Conservation (phyloP, 2,329 filamentous ascomycete genomes). For the Colletotrichum coccodes region DNA sequence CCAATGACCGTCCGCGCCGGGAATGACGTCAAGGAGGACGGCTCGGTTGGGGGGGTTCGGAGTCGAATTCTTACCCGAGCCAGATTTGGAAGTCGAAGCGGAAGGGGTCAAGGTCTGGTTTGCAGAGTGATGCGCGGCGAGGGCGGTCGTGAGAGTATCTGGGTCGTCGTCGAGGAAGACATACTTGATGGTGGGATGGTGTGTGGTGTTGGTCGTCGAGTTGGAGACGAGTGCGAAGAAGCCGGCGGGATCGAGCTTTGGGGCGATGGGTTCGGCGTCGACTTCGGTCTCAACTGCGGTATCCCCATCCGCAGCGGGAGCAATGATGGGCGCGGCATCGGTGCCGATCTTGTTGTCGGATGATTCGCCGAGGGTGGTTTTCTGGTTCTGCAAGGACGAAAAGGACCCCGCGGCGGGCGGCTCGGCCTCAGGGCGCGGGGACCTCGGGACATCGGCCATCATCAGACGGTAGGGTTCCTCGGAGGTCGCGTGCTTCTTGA, state of each 20-base stretch:
- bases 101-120: constrained; percentile 35
- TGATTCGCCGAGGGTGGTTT: neutral
- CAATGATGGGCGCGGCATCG: neutral
- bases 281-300: neutral
- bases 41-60: constrained; percentile 50
- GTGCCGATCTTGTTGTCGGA: neutral
- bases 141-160: constrained; percentile 77
- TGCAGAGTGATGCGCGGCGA: constrained; percentile 47
- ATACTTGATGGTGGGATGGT: constrained; percentile 90
- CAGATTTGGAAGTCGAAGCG: constrained; percentile 39
- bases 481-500: neutral
- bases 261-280: neutral
- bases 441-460: constrained; percentile 28
- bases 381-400: constrained; percentile 20
- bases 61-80: constrained; percentile 12
- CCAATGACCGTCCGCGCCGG: constrained; percentile 54
- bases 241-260: constrained; percentile 32
- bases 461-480: constrained; percentile 9
- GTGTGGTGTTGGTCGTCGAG: constrained; percentile 74
- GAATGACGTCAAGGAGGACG: constrained; percentile 65
- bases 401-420: neutral
- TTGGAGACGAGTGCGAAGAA: constrained; percentile 89
- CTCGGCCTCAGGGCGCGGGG: constrained; percentile 19
- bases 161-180: constrained; percentile 93
- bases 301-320: neutral